Evolutionary conservation across 345 rosid species (phyloP).

Genomic region (Syzygium jambos): DNA sequence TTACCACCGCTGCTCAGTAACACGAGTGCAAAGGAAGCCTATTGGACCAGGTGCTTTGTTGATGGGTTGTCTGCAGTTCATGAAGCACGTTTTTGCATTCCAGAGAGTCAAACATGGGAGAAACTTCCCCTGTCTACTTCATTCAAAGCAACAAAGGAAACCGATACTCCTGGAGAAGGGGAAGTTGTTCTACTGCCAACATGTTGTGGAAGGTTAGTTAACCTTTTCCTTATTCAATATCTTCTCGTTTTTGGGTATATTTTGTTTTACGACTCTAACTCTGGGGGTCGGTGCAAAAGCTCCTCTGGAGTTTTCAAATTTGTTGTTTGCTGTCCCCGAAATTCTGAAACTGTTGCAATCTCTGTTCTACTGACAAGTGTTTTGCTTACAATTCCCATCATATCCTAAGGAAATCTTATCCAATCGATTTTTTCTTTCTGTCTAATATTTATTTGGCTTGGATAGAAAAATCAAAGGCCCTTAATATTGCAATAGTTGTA

Average conservation of each 20-base stretch:
- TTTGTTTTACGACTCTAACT: not conserved
- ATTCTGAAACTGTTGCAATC: not conserved
- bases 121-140: conserved; percentile 51
- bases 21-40: conserved; percentile 22
- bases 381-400: not conserved
- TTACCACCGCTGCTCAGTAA: conserved; percentile 12
- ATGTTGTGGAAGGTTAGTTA: conserved; percentile 77
- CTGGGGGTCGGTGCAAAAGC: not conserved
- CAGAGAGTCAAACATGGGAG: conserved; percentile 79
- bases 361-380: fast-evolving
- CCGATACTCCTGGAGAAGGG: conserved; percentile 24
- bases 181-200: conserved; percentile 46
- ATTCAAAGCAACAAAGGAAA: conserved; percentile 29
- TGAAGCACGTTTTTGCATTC: conserved; percentile 61
- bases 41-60: conserved; percentile 68
- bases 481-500: not conserved
- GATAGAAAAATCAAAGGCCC: not conserved
- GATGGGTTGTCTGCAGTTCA: conserved; percentile 35
- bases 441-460: not conserved
- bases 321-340: not conserved
- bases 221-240: not conserved
- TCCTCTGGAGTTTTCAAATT: not conserved
- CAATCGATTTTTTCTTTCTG: not conserved
- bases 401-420: not conserved
- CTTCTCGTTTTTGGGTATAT: not conserved